These are phyloP conservation scores for Penicillium simplicissimum DNA, from an alignment of 495 filamentous ascomycete genomes.

Conservation along the genomic window DNA sequence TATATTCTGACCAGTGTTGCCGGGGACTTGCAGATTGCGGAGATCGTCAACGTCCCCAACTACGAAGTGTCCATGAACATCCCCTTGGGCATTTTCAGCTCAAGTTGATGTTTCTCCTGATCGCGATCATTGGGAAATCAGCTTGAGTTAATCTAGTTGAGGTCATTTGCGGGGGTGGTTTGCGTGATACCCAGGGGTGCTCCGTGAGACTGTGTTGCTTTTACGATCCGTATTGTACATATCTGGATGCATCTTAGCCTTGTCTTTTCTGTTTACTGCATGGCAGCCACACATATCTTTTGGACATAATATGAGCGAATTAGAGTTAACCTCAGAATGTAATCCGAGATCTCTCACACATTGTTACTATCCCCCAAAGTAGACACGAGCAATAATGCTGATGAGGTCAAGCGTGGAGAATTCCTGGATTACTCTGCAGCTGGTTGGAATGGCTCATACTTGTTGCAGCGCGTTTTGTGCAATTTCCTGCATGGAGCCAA, in stretches of 20 bases:
- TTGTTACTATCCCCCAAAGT: not conserved
- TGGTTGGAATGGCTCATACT: not conserved
- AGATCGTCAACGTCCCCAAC: constrained; percentile 53
- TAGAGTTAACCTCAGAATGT: not conserved
- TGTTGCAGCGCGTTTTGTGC: not conserved
- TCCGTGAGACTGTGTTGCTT: constrained; percentile 5
- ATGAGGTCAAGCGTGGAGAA: not conserved
- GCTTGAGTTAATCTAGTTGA: not conserved
- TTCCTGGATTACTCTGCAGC: not conserved
- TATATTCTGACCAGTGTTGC: constrained; percentile 54
- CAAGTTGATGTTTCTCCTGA: not conserved
- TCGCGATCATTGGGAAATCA: not conserved
- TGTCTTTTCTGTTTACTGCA: not conserved
- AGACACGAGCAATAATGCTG: not conserved
- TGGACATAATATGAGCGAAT: constrained; percentile 3
- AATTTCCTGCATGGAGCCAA: not conserved
- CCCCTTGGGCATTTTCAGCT: constrained; percentile 45
- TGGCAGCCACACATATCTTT: constrained; percentile 8
- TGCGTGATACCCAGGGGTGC: constrained; percentile 20
- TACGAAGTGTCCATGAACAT: constrained; percentile 49
- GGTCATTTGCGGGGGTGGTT: constrained; percentile 5
- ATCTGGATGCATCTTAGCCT: constrained; percentile 7
- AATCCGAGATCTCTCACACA: not conserved
- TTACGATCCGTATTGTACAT: constrained; percentile 13
- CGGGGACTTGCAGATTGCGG: constrained; percentile 46